Evolutionary conservation across 106 monocot genomes (phyloP).

Genomic region (Dactylorhiza incarnata): DNA sequence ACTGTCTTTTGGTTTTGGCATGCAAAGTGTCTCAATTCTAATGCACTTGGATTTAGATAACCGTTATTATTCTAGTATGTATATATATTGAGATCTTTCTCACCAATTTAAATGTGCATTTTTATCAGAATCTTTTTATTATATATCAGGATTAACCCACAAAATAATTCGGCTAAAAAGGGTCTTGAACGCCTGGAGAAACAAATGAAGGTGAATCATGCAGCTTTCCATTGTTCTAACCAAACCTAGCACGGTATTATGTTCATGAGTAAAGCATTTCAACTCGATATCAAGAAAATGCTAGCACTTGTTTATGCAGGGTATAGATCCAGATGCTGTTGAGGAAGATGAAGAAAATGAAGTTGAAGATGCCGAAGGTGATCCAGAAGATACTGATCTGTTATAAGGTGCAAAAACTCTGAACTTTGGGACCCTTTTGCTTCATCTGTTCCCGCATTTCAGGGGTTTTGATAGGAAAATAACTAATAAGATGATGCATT

Average conservation of each 20-base stretch:
- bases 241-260: background rate
- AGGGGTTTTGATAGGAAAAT: too few relatives aligned
- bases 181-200: constrained; percentile 95
- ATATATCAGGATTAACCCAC: constrained; percentile 72
- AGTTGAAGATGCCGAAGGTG: constrained; percentile 83
- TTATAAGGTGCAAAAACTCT: constrained; percentile 24
- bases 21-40: too few relatives aligned
- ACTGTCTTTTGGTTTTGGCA: too few relatives aligned
- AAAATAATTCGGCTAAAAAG: constrained; percentile 92
- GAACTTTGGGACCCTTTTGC: too few relatives aligned
- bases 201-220: constrained; percentile 76
- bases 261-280: background rate
- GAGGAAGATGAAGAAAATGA: constrained; percentile 98
- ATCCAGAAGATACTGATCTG: constrained; percentile 80
- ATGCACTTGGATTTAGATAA: too few relatives aligned
- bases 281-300: background rate
- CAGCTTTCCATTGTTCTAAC: background rate
- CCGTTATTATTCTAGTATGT: too few relatives aligned
- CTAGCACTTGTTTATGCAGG: constrained; percentile 29
- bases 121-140: background rate
- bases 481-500: too few relatives aligned
- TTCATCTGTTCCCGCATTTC: too few relatives aligned
- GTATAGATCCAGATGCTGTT: constrained; percentile 94
- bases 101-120: background rate
- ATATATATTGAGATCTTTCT: too few relatives aligned